Percentiles rank a stretch among this genome's conserved stretches.
These are phyloP conservation scores for Globisporangium takayamanum DNA, from an alignment of 352 stramenopile species.

Conservation along the genomic window DNA sequence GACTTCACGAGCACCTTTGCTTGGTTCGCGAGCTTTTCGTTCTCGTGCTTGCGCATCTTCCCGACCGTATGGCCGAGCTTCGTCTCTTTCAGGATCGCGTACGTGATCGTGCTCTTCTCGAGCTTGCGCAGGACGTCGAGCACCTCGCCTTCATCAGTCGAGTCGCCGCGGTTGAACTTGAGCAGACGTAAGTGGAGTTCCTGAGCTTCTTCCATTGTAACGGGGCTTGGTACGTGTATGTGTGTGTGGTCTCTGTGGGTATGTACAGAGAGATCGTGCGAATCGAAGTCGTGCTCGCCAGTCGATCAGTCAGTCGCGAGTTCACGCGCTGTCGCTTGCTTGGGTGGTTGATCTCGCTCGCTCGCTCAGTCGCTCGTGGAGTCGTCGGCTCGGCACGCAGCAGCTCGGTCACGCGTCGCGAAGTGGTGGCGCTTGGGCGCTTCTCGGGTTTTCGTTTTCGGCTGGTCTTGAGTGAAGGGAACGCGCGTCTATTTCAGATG, in stretches of 20 bases:
- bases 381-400: too few relatives aligned
- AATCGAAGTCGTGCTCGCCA: neutral
- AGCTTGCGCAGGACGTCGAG: slow-evolving; percentile 61
- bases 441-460: neutral
- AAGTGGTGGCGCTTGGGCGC: neutral
- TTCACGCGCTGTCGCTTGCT: neutral
- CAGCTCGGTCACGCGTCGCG: too few relatives aligned
- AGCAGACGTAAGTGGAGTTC: slow-evolving; percentile 60
- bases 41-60: slow-evolving; percentile 86
- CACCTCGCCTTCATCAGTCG: slow-evolving; percentile 44
- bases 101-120: slow-evolving; percentile 51
- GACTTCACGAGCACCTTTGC: slow-evolving; percentile 79
- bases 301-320: neutral
- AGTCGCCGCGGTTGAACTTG: slow-evolving; percentile 66
- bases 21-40: slow-evolving; percentile 70
- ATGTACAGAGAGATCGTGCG: neutral
- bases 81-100: slow-evolving; percentile 75
- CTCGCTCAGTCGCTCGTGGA: too few relatives aligned
- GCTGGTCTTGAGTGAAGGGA: neutral
- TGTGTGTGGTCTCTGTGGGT: neutral
- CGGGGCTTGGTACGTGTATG: too few relatives aligned
- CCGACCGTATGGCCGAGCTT: slow-evolving; percentile 81
- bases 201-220: slow-evolving; percentile 61
- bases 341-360: too few relatives aligned
- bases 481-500: neutral